Evolutionary conservation across 768 basidiomycete genomes (phyloP), one percentile per base, ranked within the genome.

Genomic region (Rhodotorula diobovata): DNA sequence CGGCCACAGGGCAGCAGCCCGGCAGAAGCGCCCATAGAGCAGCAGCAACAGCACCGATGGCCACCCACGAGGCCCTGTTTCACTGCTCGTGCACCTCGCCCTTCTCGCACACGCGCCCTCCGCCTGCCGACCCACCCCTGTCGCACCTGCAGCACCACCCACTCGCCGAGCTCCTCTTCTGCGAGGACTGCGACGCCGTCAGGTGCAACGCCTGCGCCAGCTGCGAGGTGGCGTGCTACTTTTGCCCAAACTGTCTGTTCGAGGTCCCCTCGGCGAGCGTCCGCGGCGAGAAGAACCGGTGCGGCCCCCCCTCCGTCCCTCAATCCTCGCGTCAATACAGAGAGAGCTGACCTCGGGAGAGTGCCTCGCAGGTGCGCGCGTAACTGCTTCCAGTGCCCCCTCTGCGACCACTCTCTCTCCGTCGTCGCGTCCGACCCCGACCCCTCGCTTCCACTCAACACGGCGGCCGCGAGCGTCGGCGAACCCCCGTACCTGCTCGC

Each of bases 221-320:
- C 15, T 84, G 92, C 55, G 96, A 99, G 86, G 90, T 98, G 79
- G 90, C 91, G 79, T 91, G 91, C 54, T 99, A 98, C 80, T 97
- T 92, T 80, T 99, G 96, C 79, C 96, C 96, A 43, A 94, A 95
- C 80, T 99, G 96, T 80, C 84, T 97, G 28, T 99, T 98, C 80
- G 96, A 99, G 79, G 96, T 99, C 20, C 95, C 96, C 1, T 93
- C 89, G 79, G 96, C 96, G 5, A 96, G 93, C 77, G 96, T 99
- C n/a, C 85, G 96, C 65, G 93, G 90, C 21, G 96, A 99, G 81
- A 95, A 93, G 85, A 97, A 96, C 78, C 85, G 94, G 95, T 91
- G 73, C 76, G 81, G 12, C 39, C 18, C 41, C 6, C 72, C 21
- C 46, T 58, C 32, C 30, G 46, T 45, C 57, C 21, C 10, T 32